Base-by-base conservation (phyloP, 352 stramenopile species). In the Phytophthora tubulina region DNA sequence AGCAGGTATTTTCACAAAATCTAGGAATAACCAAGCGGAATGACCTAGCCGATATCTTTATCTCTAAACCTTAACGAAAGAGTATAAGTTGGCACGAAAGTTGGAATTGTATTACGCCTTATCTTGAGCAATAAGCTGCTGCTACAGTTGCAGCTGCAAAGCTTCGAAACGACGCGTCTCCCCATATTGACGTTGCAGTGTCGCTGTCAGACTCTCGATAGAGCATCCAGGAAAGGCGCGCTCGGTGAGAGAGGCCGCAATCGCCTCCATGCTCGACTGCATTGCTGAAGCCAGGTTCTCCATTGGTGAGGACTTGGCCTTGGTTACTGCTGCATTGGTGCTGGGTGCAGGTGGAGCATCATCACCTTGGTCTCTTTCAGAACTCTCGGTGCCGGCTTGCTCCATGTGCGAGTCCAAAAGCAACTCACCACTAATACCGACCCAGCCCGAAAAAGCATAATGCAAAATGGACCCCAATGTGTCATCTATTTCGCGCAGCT, bases 91-190 rank as follows among this genome's bases (percentile, higher is more conserved):
- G 53, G 8, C 39, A 41, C 31, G 21, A 33, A 41, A 30, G 44
- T 3, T 31, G n/a, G 14, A 14, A 9, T 31, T 50, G 44, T 32
- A 50, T 50, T 50, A 50, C 44, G 17, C 32, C 15, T 7, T 44
- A 2, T 44, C 15, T 44, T 44, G 38, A 44, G 38, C 38, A 15
- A 15, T 44, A 15, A 44, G 38, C 38, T 44, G 38, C 3, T 50
- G 56, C 15, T 55, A 10, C 11, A 55, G 35, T 44, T 64, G 56
- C 44, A 64, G 17, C 17, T 48, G 56, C 3, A 64, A 35, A n/a
- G 17, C 30, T 14, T 55, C 44, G 3, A 55, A 56, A 33, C 32
- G 32, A 17, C 44, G n/a, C 14, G 56, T 64, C 52, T 64, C 56
- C 6, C 55, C 44, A 6, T 44, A 44, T 17, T 64, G 56, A 0